These are phyloP conservation scores for Entomortierella lignicola DNA, from an alignment of 192 early-diverging fungal species.

Conservation along the genomic window DNA sequence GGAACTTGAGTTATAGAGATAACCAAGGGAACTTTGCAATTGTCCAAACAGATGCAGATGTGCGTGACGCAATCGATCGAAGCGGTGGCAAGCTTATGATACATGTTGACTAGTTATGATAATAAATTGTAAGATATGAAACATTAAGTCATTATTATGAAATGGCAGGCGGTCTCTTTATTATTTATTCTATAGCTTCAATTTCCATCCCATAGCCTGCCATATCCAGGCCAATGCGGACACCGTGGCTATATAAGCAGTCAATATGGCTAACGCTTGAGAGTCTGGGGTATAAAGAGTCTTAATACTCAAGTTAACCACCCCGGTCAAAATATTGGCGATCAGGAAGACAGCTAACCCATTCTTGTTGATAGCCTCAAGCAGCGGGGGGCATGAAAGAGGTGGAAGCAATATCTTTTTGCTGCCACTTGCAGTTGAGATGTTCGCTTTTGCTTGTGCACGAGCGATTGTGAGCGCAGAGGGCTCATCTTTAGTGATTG, in stretches of 20 bases:
- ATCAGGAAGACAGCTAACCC: conserved; percentile 87
- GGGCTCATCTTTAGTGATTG: conserved; percentile 36
- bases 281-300: conserved; percentile 72
- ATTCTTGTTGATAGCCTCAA: conserved; percentile 82
- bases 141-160: too few relatives aligned
- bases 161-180: background rate
- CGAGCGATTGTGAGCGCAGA: conserved; percentile 34
- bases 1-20: conserved; percentile 34
- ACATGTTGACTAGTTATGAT: conserved; percentile 26
- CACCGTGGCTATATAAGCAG: conserved; percentile 66
- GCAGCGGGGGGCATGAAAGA: conserved; percentile 64
- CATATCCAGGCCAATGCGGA: conserved; percentile 48
- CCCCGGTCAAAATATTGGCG: conserved; percentile 90
- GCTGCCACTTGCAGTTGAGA: conserved; percentile 45
- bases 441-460: conserved; percentile 52
- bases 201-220: conserved; percentile 44
- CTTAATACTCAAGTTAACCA: conserved; percentile 82
- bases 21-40: conserved; percentile 34
- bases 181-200: conserved; percentile 39
- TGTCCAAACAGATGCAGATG: conserved; percentile 25
- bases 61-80: conserved; percentile 44
- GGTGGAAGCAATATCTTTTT: conserved; percentile 59
- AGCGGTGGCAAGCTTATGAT: conserved; percentile 52
- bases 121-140: too few relatives aligned
- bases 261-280: conserved; percentile 60